Conservation (phyloP, 441 rosid species). For the Pelargonium hybrid region DNA sequence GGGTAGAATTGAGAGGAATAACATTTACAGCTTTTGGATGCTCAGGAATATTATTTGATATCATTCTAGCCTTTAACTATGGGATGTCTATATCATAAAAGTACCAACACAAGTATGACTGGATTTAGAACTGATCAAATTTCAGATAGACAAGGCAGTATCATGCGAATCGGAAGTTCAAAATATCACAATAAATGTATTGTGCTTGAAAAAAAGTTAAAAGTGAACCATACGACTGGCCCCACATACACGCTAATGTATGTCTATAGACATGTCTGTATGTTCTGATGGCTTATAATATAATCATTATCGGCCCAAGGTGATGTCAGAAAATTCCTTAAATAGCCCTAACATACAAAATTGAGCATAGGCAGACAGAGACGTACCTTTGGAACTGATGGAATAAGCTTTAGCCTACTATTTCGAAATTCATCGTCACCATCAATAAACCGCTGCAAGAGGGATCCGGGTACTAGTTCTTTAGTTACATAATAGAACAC, state of each 20-base stretch:
- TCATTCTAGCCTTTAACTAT: background rate
- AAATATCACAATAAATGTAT: background rate
- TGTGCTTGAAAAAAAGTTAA: too few species aligned
- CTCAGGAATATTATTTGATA: background rate
- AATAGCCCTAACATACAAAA: background rate
- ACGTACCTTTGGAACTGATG: conserved; percentile 84
- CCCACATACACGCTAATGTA: background rate
- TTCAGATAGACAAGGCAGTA: too few species aligned
- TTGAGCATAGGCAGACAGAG: conserved; percentile 11
- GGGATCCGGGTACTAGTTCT: conserved; percentile 72
- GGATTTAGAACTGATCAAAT: too few species aligned
- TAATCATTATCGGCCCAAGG: too few species aligned
- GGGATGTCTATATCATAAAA: background rate
- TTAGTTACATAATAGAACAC: conserved; percentile 82
- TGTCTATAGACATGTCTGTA: background rate
- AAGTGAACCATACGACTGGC: background rate
- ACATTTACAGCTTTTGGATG: background rate
- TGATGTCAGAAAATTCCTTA: background rate
- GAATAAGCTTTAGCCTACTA: conserved; percentile 91
- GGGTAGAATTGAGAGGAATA: background rate
- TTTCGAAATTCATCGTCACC: conserved; percentile 98
- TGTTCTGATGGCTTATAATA: background rate
- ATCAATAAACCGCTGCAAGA: conserved; percentile 87
- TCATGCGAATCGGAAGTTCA: background rate
- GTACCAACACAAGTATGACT: background rate